Conservation (phyloP, 495 filamentous ascomycete genomes). For the Halenospora varia region DNA sequence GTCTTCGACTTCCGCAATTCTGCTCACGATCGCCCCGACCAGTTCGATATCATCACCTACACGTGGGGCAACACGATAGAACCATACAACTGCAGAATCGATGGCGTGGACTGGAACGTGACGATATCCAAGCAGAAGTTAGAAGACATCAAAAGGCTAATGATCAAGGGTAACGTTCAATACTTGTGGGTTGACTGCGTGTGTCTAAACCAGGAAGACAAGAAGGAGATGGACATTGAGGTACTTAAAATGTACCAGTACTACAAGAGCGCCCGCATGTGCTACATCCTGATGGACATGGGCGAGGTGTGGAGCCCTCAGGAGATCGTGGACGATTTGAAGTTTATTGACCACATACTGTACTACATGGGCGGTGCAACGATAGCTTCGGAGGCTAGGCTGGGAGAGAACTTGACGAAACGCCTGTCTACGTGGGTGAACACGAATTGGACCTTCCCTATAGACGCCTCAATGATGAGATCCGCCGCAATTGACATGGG, state of each 20-base stretch:
- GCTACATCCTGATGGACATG: constrained; percentile 26
- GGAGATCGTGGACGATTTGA: constrained; percentile 20
- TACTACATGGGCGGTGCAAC: constrained; percentile 14
- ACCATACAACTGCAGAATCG: constrained; percentile 11
- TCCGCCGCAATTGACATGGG: constrained; percentile 20
- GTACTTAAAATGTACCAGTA: constrained; percentile 20
- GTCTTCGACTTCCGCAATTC: constrained; percentile 12
- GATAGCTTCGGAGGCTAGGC: constrained; percentile 6
- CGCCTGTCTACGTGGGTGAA: constrained; percentile 3
- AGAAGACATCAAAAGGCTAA: constrained; percentile 10
- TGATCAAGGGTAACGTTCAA: not conserved
- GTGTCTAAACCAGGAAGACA: constrained; percentile 14
- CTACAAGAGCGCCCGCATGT: constrained; percentile 18
- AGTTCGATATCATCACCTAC: constrained; percentile 12
- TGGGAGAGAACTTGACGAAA: constrained; percentile 6
- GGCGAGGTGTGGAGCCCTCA: constrained; percentile 22
- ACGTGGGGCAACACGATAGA: constrained; percentile 6
- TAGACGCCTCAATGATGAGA: constrained; percentile 1
- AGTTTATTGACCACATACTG: constrained; percentile 21
- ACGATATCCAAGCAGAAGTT: constrained; percentile 12
- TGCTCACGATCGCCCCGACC: constrained; percentile 8
- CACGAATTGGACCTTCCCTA: constrained; percentile 3
- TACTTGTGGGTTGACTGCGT: constrained; percentile 21
- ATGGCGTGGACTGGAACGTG: constrained; percentile 9
- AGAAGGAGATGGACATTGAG: constrained; percentile 11